phyloP scores from a whole-genome alignment of 2,329 filamentous ascomycete genomes.

The Neurospora sp. region DNA sequence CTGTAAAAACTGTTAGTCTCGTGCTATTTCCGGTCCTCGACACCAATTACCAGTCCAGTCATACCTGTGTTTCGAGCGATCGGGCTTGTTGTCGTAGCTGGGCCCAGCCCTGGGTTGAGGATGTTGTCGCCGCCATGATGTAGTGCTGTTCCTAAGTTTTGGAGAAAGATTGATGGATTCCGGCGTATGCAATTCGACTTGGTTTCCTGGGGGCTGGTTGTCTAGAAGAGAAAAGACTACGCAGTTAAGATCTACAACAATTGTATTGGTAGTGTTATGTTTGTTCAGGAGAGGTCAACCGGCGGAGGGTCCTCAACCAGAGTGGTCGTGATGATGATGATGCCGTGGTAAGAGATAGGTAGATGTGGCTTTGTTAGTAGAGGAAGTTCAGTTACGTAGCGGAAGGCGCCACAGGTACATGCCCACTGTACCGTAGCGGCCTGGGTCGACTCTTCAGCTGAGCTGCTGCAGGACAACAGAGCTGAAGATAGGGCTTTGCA shows the following conservation, averaged over 20 bases:
- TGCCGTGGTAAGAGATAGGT: not conserved
- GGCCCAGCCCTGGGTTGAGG: constrained; percentile 57
- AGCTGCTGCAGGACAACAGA: not conserved
- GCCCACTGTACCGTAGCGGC: not conserved
- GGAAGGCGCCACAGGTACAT: not conserved
- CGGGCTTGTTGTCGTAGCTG: constrained; percentile 90
- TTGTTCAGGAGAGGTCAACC: not conserved
- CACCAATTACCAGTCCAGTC: not conserved
- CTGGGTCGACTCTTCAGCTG: not conserved
- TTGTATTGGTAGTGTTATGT: not conserved
- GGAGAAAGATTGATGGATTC: not conserved
- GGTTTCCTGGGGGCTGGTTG: not conserved
- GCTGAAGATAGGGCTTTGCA: not conserved
- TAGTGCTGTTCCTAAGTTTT: not conserved
- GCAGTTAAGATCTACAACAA: not conserved
- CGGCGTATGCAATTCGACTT: not conserved
- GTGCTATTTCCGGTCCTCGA: not conserved
- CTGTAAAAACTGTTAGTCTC: constrained; percentile 32
- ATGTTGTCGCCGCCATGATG: constrained; percentile 17
- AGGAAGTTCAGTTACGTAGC: not conserved
- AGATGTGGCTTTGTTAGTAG: not conserved
- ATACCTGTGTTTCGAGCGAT: constrained; percentile 79
- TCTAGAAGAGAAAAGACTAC: not conserved
- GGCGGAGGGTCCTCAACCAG: not conserved
- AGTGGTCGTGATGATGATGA: not conserved